Evolutionary conservation across 2,329 filamentous ascomycete species (phyloP).

Genomic region (Chaetothyriales sp.): DNA sequence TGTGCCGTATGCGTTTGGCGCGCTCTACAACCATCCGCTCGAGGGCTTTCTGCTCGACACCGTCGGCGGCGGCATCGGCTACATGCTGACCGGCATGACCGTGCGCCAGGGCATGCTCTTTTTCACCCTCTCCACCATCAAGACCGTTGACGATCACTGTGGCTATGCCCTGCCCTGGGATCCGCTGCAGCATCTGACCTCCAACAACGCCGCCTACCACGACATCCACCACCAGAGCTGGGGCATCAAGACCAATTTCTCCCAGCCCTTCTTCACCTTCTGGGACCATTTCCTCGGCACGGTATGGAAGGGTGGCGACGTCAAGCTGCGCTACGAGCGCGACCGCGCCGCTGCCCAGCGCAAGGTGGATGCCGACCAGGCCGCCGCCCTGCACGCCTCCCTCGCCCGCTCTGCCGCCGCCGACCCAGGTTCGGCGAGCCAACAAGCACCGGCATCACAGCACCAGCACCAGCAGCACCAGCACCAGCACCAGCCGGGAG

Average conservation of each 20-base stretch:
- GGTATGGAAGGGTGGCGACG: slow-evolving; percentile 61
- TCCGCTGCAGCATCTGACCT: slow-evolving; percentile 77
- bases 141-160: slow-evolving; percentile 96
- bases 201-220: slow-evolving; percentile 93
- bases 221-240: slow-evolving; percentile 98
- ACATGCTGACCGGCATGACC: slow-evolving; percentile 71
- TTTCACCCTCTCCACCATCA: slow-evolving; percentile 78
- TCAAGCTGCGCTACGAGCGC: slow-evolving; percentile 45
- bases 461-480: no score
- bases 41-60: slow-evolving; percentile 93
- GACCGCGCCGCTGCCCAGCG: slow-evolving; percentile 43
- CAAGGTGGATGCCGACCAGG: slow-evolving; percentile 39
- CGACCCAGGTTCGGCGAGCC: slow-evolving; percentile 21
- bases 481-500: no score
- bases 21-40: slow-evolving; percentile 89
- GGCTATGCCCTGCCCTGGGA: slow-evolving; percentile 95
- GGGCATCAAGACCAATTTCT: slow-evolving; percentile 67
- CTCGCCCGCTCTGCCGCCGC: slow-evolving; percentile 18
- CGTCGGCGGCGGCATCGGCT: slow-evolving; percentile 68
- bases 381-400: slow-evolving; percentile 18
- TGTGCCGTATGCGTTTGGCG: slow-evolving; percentile 92
- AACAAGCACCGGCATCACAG: slow-evolving; percentile 27
- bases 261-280: slow-evolving; percentile 61
- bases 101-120: slow-evolving; percentile 76
- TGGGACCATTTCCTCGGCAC: slow-evolving; percentile 79